A percentile compares a stretch with the other conserved stretches of the same genome.
phyloP scores from a whole-genome alignment of 2,329 filamentous ascomycete genomes.

The Cryphonectria naterciae region DNA sequence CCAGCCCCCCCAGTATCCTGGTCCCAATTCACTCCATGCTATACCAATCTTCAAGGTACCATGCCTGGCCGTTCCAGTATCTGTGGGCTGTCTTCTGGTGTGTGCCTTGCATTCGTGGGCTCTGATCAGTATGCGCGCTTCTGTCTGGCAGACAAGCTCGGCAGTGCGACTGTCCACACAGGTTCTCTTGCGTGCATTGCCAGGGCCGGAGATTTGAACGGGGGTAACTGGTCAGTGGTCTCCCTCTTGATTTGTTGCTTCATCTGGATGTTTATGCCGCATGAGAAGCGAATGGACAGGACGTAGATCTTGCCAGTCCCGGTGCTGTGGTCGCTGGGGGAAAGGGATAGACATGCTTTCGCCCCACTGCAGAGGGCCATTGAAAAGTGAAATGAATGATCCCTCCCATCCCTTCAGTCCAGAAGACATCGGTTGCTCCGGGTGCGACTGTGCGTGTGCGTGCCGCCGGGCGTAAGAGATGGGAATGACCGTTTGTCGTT shows the following conservation, averaged over 20 bases:
- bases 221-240: not conserved
- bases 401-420: not conserved
- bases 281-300: not conserved
- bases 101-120: not conserved
- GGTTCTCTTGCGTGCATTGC: not conserved
- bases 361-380: not conserved
- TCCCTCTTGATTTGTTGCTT: conserved; percentile 15
- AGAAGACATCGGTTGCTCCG: not conserved
- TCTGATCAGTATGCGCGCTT: not conserved
- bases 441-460: not conserved
- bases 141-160: not conserved
- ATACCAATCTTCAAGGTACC: conserved; percentile 3
- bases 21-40: conserved; percentile 6
- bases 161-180: not conserved
- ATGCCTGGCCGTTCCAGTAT: not conserved
- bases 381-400: not conserved
- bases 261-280: conserved; percentile 20
- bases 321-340: not conserved
- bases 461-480: not conserved
- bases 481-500: not conserved
- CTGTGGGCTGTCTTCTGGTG: not conserved
- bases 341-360: not conserved
- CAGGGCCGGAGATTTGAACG: conserved; percentile 22
- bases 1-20: conserved; percentile 19
- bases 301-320: not conserved